These are phyloP conservation scores for Carallia pectinifolia DNA, from an alignment of 345 rosid species.

Conservation along the genomic window DNA sequence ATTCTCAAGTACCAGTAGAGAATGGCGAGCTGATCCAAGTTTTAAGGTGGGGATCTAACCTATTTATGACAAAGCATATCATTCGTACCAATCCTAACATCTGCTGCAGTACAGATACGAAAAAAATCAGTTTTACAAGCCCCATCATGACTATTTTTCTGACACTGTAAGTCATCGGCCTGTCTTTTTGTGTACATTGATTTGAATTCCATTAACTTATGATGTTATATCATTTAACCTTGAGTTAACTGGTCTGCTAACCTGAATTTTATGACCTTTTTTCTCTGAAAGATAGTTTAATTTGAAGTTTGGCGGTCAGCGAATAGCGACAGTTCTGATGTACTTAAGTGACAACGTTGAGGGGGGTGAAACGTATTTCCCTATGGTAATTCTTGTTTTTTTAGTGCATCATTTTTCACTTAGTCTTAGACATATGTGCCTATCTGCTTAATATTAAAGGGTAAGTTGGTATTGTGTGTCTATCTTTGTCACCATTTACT, in stretches of 20 bases:
- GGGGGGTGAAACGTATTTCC: slow-evolving; percentile 98
- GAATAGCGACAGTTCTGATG: slow-evolving; percentile 92
- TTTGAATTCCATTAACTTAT: neutral
- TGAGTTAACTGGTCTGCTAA: neutral
- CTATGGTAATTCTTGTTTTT: slow-evolving; percentile 51
- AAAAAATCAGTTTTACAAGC: slow-evolving; percentile 78
- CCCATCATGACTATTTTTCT: slow-evolving; percentile 91
- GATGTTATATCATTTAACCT: neutral
- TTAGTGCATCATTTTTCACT: neutral
- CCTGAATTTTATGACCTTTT: neutral
- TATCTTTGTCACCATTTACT: neutral
- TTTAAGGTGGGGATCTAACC: slow-evolving; percentile 56
- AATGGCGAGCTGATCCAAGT: slow-evolving; percentile 96
- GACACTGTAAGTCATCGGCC: slow-evolving; percentile 63
- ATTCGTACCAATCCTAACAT: slow-evolving; percentile 55
- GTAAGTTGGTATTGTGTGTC: too few relatives aligned
- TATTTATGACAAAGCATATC: slow-evolving; percentile 32
- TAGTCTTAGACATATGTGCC: slow-evolving; percentile 2
- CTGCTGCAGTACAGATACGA: slow-evolving; percentile 91
- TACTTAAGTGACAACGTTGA: slow-evolving; percentile 81
- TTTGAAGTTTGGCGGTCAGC: slow-evolving; percentile 89
- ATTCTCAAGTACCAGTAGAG: slow-evolving; percentile 88
- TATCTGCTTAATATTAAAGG: neutral
- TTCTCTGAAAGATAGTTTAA: slow-evolving; percentile 54
- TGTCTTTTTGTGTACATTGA: neutral